phyloP scores from a whole-genome alignment of 208 protist genomes.

The Leishmania guyanensis region DNA sequence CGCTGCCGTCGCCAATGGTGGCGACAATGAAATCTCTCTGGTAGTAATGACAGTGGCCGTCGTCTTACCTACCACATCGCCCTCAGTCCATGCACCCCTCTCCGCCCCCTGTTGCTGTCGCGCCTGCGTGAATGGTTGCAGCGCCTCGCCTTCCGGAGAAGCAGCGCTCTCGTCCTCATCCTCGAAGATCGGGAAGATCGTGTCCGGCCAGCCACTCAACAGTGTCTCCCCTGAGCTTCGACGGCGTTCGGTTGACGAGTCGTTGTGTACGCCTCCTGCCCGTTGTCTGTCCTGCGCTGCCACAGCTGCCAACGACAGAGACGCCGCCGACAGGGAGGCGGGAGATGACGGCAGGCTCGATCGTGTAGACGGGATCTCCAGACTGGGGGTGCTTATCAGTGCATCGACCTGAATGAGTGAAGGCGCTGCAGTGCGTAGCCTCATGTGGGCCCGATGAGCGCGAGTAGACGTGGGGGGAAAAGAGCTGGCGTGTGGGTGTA shows the following conservation, averaged over 20 bases:
- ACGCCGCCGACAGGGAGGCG: not conserved
- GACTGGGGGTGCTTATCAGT: slow-evolving; percentile 1
- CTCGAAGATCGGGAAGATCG: not conserved
- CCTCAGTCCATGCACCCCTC: not conserved
- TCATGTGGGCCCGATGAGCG: slow-evolving; percentile 6
- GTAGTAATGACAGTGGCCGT: not conserved
- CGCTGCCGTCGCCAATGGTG: not conserved
- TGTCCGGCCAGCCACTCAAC: not conserved
- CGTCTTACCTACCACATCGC: slow-evolving; percentile 3
- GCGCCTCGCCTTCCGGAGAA: not conserved
- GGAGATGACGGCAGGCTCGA: slow-evolving; percentile 6
- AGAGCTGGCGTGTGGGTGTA: not conserved
- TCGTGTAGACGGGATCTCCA: slow-evolving; percentile 21
- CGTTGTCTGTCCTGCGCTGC: not conserved
- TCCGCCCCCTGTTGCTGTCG: not conserved
- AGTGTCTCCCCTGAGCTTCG: too few relatives aligned
- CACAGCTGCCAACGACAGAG: not conserved
- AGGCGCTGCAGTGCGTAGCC: not conserved
- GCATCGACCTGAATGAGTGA: slow-evolving; percentile 14
- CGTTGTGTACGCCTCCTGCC: not conserved
- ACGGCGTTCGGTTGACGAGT: not conserved
- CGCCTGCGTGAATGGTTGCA: not conserved
- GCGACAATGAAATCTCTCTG: not conserved
- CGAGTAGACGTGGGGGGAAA: not conserved
- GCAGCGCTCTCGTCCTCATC: not conserved